phyloP scores from a whole-genome alignment of 1,284 basidiomycete genomes.

The Amylostereum areolatum region DNA sequence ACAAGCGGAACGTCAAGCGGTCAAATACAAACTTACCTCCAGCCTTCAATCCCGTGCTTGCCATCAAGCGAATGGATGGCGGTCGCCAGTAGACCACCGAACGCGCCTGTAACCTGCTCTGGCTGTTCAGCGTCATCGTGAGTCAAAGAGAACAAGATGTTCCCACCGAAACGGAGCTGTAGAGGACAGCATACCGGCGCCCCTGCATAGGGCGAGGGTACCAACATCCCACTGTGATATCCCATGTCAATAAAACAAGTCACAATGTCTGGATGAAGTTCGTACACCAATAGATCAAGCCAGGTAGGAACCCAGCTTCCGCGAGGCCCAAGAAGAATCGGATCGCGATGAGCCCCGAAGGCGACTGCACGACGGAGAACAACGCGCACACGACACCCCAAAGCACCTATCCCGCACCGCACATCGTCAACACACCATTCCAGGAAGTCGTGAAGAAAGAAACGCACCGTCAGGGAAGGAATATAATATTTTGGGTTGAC shows the following conservation, averaged over 20 bases:
- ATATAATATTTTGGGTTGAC: conserved; percentile 11
- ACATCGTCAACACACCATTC: not conserved
- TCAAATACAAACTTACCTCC: conserved; percentile 12
- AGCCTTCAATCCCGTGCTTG: conserved; percentile 23
- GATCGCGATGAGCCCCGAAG: conserved; percentile 20
- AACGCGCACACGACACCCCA: conserved; percentile 25
- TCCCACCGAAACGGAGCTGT: conserved; percentile 5
- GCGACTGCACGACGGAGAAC: conserved; percentile 20
- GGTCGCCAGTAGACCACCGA: conserved; percentile 24
- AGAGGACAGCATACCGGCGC: conserved; percentile 5
- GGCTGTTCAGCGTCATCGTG: not conserved
- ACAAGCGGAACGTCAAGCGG: not conserved
- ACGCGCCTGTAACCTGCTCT: conserved; percentile 4
- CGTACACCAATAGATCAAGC: conserved; percentile 5
- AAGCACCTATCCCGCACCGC: conserved; percentile 1
- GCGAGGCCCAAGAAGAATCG: conserved; percentile 26
- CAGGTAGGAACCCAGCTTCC: conserved; percentile 16
- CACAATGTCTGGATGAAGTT: not conserved
- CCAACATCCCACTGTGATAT: conserved; percentile 5
- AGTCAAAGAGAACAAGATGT: not conserved
- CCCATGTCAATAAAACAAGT: not conserved
- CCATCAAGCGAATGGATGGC: conserved; percentile 24
- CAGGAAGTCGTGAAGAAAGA: not conserved
- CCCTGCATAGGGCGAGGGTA: conserved; percentile 8
- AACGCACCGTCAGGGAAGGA: conserved; percentile 4